Evolutionary conservation across 139 green algal genomes (phyloP), one percentile per base, ranked within the genome.

Genomic region (Closterium sp.): DNA sequence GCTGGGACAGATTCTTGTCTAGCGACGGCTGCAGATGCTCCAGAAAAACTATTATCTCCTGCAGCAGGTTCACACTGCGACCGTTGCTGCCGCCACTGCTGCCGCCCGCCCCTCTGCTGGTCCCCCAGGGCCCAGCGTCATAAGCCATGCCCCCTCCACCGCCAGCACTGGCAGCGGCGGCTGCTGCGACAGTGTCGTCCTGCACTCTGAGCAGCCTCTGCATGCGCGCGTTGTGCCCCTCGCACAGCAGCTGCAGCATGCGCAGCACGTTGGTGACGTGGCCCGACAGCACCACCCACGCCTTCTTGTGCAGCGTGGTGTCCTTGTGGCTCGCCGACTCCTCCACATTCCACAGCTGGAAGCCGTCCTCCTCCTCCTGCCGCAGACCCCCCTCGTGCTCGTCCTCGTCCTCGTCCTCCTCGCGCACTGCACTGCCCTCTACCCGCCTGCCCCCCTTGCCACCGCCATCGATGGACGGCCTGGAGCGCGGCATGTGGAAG

Each of bases 11-110:
- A 23, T 86, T 86, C 30, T 86, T 86, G 83, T 86, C 83, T 1
- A 86, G 28, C 28, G 83, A 86, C 83, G 83, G 83, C 83, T 86
- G 83, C n/a, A 86, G 83, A 86, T 86, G 83, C 83, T 86, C 83
- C n/a, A 86, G 83, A 32, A 86, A 86, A 21, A 86, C 83, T 16
- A 86, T 86, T 3, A 86, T 86, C 83, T 86, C 83, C 83, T 86
- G 83, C 83, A 86, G 83, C 30, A 86, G 7, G 30, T 86, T 86
- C 83, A 86, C 83, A 33, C 83, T 86, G 83, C 83, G 83, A 21
- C 83, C 83, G 83, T 86, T 86, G 83, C 83, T 86, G 19, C 83
- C 30, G 19, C 2, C 83, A 25, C 30, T 23, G n/a, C 83, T 33
- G 30, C 30, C 83, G 21, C 83, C 83, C 30, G 30, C 83, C 21